Base-by-base conservation (phyloP, 768 basidiomycete genomes). In the Austroboletus eburneus region DNA sequence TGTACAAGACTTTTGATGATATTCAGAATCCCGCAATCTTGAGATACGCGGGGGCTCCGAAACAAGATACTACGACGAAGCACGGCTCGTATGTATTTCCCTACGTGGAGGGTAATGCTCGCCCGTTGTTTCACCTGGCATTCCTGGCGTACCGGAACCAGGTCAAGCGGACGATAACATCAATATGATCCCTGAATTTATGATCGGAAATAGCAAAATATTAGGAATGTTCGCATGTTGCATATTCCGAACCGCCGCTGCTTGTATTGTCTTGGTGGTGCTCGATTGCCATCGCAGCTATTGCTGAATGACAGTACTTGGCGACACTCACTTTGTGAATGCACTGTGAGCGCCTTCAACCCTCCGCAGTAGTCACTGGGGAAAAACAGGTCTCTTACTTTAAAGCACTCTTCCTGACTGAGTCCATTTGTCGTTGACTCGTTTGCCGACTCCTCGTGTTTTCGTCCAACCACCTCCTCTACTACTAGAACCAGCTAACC, bases 181-280 rank as follows among this genome's bases (percentile, higher is more conserved):
- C 29, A 63, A 70, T 39, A 42, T 75, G 16, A 45, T 62, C 20
- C 58, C 73, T 8, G 50, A 35, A 9, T 5, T 47, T 0, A 46
- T 65, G 6, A 34, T 34, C 27, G 33, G 33, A 34, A 5, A 13
- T 18, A 17, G 5, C n/a, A 17, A 35, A 6, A 35, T 35, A 35
- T 27, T 27, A 10, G 25, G 25, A 27, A 27, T 27, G 6, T 10
- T 3, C 40, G 4, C 48, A 55, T 42, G 0, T 54, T 72, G 25
- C 60, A 2, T 73, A 62, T 45, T 16, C 39, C 3, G 58, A 60
- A 7, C 72, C 71, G 0, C 52, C 65, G 2, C 54, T 68, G 5
- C 75, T 75, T 4, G 70, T 76, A 3, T 56, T 78, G 5, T 62
- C 44, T 75, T 21, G 70, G 63, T 21, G 72, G 73, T 2, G 62